Evolutionary conservation across 1,139 yeast genomes (phyloP).

Genomic region (Protomyces macrosporus): DNA sequence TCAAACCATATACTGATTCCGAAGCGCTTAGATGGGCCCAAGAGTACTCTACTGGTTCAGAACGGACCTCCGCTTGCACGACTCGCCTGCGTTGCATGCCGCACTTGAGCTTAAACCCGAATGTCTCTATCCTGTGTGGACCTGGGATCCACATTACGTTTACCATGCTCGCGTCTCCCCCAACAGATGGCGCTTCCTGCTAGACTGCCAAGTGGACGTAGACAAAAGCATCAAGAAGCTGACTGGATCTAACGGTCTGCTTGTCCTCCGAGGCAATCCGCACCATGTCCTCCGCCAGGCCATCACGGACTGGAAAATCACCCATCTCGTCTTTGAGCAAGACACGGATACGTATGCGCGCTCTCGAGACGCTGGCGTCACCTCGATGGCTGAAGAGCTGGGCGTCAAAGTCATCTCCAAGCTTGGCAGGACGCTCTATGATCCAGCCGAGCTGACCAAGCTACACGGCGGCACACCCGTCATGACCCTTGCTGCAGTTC

Average conservation of each 20-base stretch:
- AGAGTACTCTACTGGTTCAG: conserved; percentile 23
- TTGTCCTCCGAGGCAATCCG: conserved; percentile 20
- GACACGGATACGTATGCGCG: conserved; percentile 25
- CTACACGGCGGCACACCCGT: conserved; percentile 16
- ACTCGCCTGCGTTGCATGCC: conserved; percentile 14
- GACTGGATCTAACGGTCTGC: conserved; percentile 9
- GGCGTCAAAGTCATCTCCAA: conserved; percentile 21
- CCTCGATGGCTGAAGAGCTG: conserved; percentile 4
- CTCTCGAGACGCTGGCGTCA: conserved; percentile 3
- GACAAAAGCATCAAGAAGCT: conserved; percentile 9
- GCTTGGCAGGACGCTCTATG: conserved; percentile 19
- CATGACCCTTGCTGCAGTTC: conserved; percentile 6
- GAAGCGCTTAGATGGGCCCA: background rate
- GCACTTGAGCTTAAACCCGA: conserved; percentile 24
- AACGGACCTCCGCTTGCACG: conserved; percentile 22
- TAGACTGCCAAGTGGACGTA: conserved; percentile 21
- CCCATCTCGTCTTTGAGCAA: conserved; percentile 25
- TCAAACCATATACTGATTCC: too few relatives aligned
- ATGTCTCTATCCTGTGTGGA: conserved; percentile 22
- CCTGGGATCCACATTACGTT: conserved; percentile 26
- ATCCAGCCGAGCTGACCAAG: conserved; percentile 12
- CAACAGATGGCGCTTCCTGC: conserved; percentile 23
- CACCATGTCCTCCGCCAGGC: conserved; percentile 8
- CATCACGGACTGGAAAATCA: conserved; percentile 21
- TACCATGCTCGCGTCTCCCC: conserved; percentile 22